Conservation (phyloP, 208 protist genomes). For the Leptomonas pyrrhocoris region DNA sequence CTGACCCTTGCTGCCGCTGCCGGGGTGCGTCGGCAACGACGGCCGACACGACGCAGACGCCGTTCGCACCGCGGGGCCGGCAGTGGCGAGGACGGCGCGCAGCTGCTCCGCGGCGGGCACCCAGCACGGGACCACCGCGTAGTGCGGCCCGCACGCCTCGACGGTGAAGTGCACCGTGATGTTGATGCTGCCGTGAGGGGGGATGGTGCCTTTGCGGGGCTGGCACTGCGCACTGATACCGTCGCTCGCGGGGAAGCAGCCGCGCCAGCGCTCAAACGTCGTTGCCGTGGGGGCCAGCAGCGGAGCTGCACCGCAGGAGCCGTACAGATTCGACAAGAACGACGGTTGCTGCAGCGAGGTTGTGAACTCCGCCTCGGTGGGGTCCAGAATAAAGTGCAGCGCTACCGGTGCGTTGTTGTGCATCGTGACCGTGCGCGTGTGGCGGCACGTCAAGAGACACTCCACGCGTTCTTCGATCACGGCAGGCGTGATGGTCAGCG, state of each 20-base stretch:
- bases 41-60: slow-evolving; percentile 3
- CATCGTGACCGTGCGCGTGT: slow-evolving; percentile 74
- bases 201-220: slow-evolving; percentile 66
- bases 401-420: slow-evolving; percentile 71
- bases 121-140: slow-evolving; percentile 61
- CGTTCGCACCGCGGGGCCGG: background rate
- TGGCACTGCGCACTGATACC: slow-evolving; percentile 63
- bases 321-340: slow-evolving; percentile 1
- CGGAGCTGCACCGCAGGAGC: background rate
- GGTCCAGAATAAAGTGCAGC: slow-evolving; percentile 80
- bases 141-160: slow-evolving; percentile 51
- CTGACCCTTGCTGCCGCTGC: background rate
- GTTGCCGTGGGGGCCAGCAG: slow-evolving; percentile 7
- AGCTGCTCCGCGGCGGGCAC: slow-evolving; percentile 62
- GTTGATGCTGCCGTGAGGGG: slow-evolving; percentile 41
- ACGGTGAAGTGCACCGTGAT: slow-evolving; percentile 75
- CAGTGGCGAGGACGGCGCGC: slow-evolving; percentile 13
- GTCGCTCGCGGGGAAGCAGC: slow-evolving; percentile 30
- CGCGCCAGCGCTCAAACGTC: slow-evolving; percentile 36
- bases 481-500: slow-evolving; percentile 60
- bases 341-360: slow-evolving; percentile 17
- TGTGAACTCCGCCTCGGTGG: slow-evolving; percentile 47
- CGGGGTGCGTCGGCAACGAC: slow-evolving; percentile 5
- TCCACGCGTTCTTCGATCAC: slow-evolving; percentile 78
- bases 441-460: slow-evolving; percentile 69